Percentiles rank a stretch among this genome's conserved stretches.
phyloP scores from a whole-genome alignment of 257 asterid genomes.

The Oldenlandia corymbosa region DNA sequence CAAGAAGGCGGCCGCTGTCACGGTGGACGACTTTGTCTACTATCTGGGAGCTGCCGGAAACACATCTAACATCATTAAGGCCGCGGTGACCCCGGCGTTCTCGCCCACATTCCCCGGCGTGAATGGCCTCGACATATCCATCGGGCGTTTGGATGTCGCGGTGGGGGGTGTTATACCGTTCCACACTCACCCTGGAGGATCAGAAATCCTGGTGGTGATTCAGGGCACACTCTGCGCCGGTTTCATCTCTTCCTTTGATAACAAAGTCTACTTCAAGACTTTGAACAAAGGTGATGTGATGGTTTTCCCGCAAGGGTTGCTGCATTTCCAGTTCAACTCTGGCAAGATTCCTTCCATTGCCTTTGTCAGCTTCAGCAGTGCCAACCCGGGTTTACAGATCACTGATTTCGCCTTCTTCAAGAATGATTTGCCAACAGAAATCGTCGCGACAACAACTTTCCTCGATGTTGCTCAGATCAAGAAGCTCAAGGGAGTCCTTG shows the following conservation, averaged over 20 bases:
- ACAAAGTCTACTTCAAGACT: conserved; percentile 44
- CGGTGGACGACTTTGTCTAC: conserved; percentile 53
- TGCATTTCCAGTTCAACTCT: conserved; percentile 70
- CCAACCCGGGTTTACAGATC: conserved; percentile 67
- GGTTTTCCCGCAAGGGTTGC: conserved; percentile 71
- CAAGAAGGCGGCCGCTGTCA: conserved; percentile 46
- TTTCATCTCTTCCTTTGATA: conserved; percentile 54
- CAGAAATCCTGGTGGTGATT: conserved; percentile 38
- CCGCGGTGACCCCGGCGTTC: conserved; percentile 70
- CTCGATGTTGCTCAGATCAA: conserved; percentile 62
- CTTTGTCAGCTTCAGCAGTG: conserved; percentile 49
- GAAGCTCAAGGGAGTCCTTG: conserved; percentile 83
- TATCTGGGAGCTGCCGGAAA: conserved; percentile 52
- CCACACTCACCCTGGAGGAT: conserved; percentile 75
- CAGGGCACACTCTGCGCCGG: conserved; percentile 62
- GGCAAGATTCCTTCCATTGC: conserved; percentile 43
- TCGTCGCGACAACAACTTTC: conserved; percentile 55
- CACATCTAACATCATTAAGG: conserved; percentile 69
- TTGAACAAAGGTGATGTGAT: conserved; percentile 56
- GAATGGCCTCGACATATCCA: conserved; percentile 69
- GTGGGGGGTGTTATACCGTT: conserved; percentile 73
- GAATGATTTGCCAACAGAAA: conserved; percentile 73
- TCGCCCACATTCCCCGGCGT: conserved; percentile 57
- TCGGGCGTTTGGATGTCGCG: conserved; percentile 64
- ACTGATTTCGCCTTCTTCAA: conserved; percentile 58